Evolutionary conservation across 129 eudicot species (phyloP).

Genomic region (Lonicera japonica): DNA sequence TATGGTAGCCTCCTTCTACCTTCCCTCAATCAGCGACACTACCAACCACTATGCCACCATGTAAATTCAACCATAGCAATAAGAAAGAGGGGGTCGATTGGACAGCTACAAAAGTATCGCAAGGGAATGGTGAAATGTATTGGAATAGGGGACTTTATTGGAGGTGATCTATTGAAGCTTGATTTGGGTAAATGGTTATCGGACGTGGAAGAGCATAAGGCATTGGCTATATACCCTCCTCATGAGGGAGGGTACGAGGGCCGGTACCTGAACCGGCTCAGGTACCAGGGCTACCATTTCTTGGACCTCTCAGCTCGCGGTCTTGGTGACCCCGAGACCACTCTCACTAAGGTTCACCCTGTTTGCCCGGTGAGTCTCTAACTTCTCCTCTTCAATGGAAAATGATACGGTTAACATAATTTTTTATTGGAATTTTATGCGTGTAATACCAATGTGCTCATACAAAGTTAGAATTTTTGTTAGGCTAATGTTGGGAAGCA

Average conservation of each 20-base stretch:
- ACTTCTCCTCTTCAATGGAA: no score
- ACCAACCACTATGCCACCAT: neutral
- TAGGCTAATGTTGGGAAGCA: constrained; percentile 97
- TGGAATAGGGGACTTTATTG: constrained; percentile 59
- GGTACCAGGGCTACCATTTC: constrained; percentile 74
- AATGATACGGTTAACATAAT: no score
- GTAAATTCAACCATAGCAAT: neutral
- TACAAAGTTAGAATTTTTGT: constrained; percentile 2
- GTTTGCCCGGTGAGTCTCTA: constrained; percentile 83
- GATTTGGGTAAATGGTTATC: constrained; percentile 81
- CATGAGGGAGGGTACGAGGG: constrained; percentile 98
- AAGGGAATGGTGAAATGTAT: constrained; percentile 39
- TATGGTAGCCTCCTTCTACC: constrained; percentile 34
- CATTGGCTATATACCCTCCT: constrained; percentile 82
- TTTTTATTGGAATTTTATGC: no score
- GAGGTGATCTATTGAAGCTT: constrained; percentile 84
- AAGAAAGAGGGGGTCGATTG: constrained; percentile 7
- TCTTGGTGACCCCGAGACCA: constrained; percentile 86
- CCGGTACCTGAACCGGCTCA: constrained; percentile 64
- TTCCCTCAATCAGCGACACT: constrained; percentile 21
- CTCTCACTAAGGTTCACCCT: constrained; percentile 87
- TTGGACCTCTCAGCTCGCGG: constrained; percentile 88
- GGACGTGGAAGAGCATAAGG: constrained; percentile 91
- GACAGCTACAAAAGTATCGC: constrained; percentile 6
- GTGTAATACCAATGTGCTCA: neutral